These are phyloP conservation scores for Xylaria curta DNA, from an alignment of 495 filamentous ascomycete species.

Conservation along the genomic window DNA sequence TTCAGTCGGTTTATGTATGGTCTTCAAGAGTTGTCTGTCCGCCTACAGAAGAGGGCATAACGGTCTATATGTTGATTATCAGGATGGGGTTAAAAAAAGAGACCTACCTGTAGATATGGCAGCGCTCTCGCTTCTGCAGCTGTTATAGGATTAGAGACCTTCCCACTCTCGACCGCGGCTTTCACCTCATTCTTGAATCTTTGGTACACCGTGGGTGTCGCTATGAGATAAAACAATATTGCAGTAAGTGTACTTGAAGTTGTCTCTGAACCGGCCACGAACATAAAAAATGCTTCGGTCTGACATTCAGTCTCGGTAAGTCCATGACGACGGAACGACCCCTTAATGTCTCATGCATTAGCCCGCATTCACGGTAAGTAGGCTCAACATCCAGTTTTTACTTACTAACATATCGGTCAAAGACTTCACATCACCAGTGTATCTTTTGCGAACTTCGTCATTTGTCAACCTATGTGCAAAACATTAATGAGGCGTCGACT, in stretches of 20 bases:
- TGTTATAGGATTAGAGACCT: slow-evolving; percentile 43
- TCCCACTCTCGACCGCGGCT: slow-evolving; percentile 39
- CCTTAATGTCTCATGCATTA: slow-evolving; percentile 17
- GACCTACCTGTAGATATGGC: slow-evolving; percentile 51
- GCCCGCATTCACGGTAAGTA: slow-evolving; percentile 18
- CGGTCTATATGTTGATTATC: slow-evolving; percentile 31
- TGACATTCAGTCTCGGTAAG: slow-evolving; percentile 33
- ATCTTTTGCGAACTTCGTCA: slow-evolving; percentile 45
- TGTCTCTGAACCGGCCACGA: slow-evolving; percentile 70
- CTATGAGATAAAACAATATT: slow-evolving; percentile 60
- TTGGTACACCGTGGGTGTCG: slow-evolving; percentile 52
- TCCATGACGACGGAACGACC: slow-evolving; percentile 34
- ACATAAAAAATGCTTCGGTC: slow-evolving; percentile 47
- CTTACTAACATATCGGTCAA: slow-evolving; percentile 50
- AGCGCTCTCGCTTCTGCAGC: slow-evolving; percentile 50
- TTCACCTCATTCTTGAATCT: slow-evolving; percentile 66
- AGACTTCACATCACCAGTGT: slow-evolving; percentile 33
- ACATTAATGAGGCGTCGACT: background rate
- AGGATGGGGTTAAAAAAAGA: background rate
- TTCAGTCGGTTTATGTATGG: slow-evolving; percentile 39
- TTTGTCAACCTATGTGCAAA: slow-evolving; percentile 40
- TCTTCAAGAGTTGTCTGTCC: background rate
- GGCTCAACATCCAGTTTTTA: background rate
- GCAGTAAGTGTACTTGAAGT: slow-evolving; percentile 63
- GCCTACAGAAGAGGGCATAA: no score